Percentiles rank a stretch among this genome's conserved stretches.
Evolutionary conservation across 2,329 filamentous ascomycete genomes (phyloP).

Genomic region (Corniculantispora saksenae): DNA sequence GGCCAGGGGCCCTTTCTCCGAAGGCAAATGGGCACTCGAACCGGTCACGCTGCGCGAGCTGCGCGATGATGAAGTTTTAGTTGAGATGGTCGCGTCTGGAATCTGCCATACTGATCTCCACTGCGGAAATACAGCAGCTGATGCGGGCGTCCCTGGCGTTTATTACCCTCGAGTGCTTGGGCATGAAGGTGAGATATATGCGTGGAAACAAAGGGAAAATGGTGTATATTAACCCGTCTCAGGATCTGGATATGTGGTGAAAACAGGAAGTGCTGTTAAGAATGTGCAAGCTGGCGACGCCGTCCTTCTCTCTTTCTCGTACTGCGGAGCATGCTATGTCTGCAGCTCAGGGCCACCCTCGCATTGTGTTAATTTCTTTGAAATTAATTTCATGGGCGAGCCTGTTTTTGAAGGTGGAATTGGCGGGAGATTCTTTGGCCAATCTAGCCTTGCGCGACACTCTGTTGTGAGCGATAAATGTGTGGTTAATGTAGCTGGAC

Average conservation of each 20-base stretch:
- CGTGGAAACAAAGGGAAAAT: neutral
- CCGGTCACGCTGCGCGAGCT: conserved; percentile 30
- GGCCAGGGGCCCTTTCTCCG: conserved; percentile 32
- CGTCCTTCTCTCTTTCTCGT: conserved; percentile 49
- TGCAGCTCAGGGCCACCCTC: conserved; percentile 47
- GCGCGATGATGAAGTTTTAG: conserved; percentile 48
- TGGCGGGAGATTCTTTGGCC: conserved; percentile 35
- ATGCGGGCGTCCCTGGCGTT: conserved; percentile 22
- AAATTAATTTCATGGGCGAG: conserved; percentile 46
- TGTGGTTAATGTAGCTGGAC: conserved; percentile 31
- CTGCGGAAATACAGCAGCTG: conserved; percentile 38
- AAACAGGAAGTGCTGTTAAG: conserved; percentile 44
- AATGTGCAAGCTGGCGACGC: conserved; percentile 54
- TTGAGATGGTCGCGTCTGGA: conserved; percentile 54
- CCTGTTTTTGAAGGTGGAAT: conserved; percentile 23
- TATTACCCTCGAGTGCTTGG: conserved; percentile 42
- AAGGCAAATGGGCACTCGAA: conserved; percentile 35
- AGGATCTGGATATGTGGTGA: conserved; percentile 48
- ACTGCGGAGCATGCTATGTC: conserved; percentile 43
- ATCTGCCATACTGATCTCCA: conserved; percentile 58
- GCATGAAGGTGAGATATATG: conserved; percentile 48
- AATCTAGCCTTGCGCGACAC: conserved; percentile 35
- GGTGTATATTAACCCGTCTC: neutral
- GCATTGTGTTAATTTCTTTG: conserved; percentile 50
- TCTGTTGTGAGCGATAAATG: conserved; percentile 33